A percentile compares a stretch with the other conserved stretches of the same genome.
Conservation (phyloP, 352 stramenopile species). For the Globisporangium abappressorium region DNA sequence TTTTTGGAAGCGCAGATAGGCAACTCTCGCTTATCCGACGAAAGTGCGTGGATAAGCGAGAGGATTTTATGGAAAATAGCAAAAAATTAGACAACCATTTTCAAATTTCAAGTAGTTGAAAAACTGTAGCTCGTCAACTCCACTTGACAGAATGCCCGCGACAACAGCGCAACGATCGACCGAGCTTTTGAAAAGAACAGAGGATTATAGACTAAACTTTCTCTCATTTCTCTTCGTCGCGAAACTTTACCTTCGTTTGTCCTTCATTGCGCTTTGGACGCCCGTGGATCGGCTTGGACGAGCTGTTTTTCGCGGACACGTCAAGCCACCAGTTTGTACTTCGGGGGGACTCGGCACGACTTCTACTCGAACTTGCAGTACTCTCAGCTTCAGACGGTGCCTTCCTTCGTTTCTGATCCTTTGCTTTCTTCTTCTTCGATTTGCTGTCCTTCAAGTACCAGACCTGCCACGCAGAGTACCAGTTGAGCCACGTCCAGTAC, state of each 20-base stretch:
- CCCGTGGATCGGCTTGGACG: not conserved
- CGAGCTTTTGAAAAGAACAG: too few species aligned
- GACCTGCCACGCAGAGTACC: slow-evolving; percentile 67
- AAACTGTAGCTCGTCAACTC: too few species aligned
- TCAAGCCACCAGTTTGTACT: slow-evolving; percentile 18
- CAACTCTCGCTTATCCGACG: too few species aligned
- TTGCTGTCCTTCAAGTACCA: slow-evolving; percentile 49
- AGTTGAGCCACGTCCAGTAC: slow-evolving; percentile 69
- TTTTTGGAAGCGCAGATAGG: too few species aligned
- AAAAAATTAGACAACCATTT: too few species aligned
- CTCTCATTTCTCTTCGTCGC: not conserved
- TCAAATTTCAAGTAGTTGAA: too few species aligned
- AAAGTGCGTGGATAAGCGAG: too few species aligned
- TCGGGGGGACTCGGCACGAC: not conserved
- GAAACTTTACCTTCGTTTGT: not conserved
- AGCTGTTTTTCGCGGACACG: not conserved
- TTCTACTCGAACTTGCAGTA: not conserved
- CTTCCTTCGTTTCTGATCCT: not conserved
- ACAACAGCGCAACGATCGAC: too few species aligned
- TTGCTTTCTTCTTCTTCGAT: slow-evolving; percentile 11
- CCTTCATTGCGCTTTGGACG: not conserved
- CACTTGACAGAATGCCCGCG: too few species aligned
- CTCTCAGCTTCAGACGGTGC: not conserved
- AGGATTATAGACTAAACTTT: too few species aligned
- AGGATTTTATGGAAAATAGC: too few species aligned